Evolutionary conservation across 345 rosid species (phyloP).

Genomic region (Erucastrum elatum): DNA sequence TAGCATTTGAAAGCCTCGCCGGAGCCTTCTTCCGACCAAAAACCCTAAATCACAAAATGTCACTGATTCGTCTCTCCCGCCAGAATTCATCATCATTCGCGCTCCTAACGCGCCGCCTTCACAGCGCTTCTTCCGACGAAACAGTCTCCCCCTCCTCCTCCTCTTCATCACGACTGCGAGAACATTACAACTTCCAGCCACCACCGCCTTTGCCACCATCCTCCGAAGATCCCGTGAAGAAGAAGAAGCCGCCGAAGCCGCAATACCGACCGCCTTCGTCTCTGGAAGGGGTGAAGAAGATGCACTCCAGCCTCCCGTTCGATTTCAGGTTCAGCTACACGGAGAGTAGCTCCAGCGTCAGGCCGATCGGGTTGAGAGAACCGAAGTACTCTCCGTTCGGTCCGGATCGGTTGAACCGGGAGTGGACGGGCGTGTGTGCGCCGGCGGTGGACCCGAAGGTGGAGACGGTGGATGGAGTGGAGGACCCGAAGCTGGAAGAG

Average conservation of each 20-base stretch:
- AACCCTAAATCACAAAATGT: conserved; percentile 34
- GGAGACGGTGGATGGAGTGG: conserved; percentile 58
- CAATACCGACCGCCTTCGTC: conserved; percentile 88
- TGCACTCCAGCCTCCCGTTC: conserved; percentile 63
- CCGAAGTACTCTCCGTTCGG: conserved; percentile 97
- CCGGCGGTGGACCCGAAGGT: conserved; percentile 70
- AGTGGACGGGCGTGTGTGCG: conserved; percentile 92
- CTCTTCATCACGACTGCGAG: conserved; percentile 71
- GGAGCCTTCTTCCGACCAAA: conserved; percentile 7
- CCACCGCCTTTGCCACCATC: conserved; percentile 55
- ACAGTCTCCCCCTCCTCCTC: conserved; percentile 9
- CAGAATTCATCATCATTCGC: conserved; percentile 32
- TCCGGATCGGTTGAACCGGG: conserved; percentile 69
- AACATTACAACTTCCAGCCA: conserved; percentile 64
- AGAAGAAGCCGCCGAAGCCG: conserved; percentile 51
- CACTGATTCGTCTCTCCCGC: conserved; percentile 55
- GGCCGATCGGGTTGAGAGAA: conserved; percentile 89
- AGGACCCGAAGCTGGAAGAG: conserved; percentile 72
- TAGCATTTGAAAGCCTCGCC: conserved; percentile 13
- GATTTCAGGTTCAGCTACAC: conserved; percentile 93
- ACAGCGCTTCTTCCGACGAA: conserved; percentile 9
- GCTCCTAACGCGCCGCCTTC: conserved; percentile 46
- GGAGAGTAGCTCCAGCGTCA: conserved; percentile 61
- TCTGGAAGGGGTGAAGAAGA: conserved; percentile 58
- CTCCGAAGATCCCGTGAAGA: conserved; percentile 35